Evolutionary conservation across 2,329 filamentous ascomycete genomes (phyloP), one percentile per base, ranked within the genome.

Genomic region (Cordyceps pruinosa): DNA sequence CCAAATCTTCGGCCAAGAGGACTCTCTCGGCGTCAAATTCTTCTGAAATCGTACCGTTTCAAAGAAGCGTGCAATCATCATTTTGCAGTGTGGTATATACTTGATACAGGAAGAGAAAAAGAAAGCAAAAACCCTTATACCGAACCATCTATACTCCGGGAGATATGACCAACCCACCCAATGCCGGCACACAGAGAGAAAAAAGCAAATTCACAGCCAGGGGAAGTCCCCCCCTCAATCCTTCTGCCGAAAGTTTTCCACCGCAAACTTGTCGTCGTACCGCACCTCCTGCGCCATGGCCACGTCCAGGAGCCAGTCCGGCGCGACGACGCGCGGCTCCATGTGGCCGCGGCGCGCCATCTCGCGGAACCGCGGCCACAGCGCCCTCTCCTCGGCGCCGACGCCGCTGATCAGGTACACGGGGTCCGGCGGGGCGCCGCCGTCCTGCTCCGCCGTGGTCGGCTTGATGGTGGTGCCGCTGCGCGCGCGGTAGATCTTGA

Each of bases 11-110:
- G 93, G 93, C 34, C 83, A 84, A 55, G 91, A 93, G 66, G 90
- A 93, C 69, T 88, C 89, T 60, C 84, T 89, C 66, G 94, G 94
- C 66, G 90, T 97, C 62, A 99, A 99, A 76, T 97, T 99, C 76
- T 97, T 97, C 70, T 97, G 76, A 86, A 35, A 26, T 37, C 19
- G 28, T 32, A 28, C 8, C 41, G n/a, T 13, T 8, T 15, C 4
- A 15, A 37, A 25, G 15, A 52, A 41, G 19, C n/a, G 26, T 2
- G 41, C 41, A 34, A 50, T 45, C 12, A 45, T 50, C 54, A 44
- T 50, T 10, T n/a, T 41, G 34, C 45, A 32, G 25, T 35, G 49
- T 56, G 44, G 26, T 49, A 41, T 47, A 55, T 48, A 34, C 45
- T 42, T 39, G 34, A 37, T 45, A 50, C 44, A 50, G 25, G 44